Base-by-base conservation (phyloP, 78 protist species). In the Dictyostelium discoideum region DNA sequence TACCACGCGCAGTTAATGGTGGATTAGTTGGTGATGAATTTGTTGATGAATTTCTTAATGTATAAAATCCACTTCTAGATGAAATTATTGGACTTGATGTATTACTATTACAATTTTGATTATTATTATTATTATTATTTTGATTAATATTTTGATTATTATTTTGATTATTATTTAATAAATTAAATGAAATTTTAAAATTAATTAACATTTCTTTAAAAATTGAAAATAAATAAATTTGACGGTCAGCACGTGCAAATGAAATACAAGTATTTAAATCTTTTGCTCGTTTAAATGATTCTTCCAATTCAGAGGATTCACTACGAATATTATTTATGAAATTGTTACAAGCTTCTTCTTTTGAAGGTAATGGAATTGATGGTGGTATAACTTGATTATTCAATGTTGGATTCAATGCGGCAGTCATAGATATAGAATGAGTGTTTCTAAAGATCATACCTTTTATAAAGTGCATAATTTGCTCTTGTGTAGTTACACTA, bases 291-390 rank as follows among this genome's bases (percentile, higher is more conserved):
- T 54, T 80, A 83, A 82, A 90, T 24, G 57, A 29, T 18, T 90
- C 95, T 7, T 90, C 95, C 18, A 90, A n/a, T 42, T 73, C 29
- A 7, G 29, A 11, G 1, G 54, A 29, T 39, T 90, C 95, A 11
- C 72, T 48, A 20, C 84, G 84, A 10, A 90, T 42, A 20, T 57
- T n/a, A 8, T 20, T 18, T 11, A 50, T 72, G 24, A 82, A 80
- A 20, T 3, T 24, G 9, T 26, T 74, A 39, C 20, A 63, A 48
- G 95, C 88, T 4, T 90, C 95, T 2, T 90, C 95, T 44, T 69
- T 85, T 5, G 95, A 90, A 4, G 37, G 84, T 44, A 10, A 37
- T 20, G 77, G 67, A 3, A 39, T n/a, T 29, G 82, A 40, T 6
- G 24, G 26, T 48, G 32, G 80, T 67, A 29, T 32, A 2, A 42